A percentile compares a stretch with the other conserved stretches of the same genome.
phyloP scores from a whole-genome alignment of 257 asterid genomes.

The Avicennia marina region DNA sequence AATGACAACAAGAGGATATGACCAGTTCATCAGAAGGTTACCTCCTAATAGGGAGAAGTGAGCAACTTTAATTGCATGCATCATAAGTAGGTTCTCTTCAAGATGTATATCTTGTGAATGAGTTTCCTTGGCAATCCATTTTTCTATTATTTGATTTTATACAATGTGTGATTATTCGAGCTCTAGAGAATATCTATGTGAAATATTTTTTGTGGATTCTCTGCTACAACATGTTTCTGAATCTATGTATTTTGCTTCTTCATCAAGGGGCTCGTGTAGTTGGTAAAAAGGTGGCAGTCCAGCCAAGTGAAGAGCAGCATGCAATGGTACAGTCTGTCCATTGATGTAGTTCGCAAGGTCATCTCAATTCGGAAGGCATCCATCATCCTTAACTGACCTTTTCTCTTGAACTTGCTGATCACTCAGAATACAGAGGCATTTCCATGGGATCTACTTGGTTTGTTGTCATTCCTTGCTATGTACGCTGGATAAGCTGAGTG shows the following conservation, averaged over 20 bases:
- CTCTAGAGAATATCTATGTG: background rate
- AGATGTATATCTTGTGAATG: too few species aligned
- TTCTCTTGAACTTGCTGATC: background rate
- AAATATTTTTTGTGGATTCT: background rate
- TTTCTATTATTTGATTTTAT: too few species aligned
- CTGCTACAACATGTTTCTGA: slow-evolving; percentile 3
- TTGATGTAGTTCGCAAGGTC: slow-evolving; percentile 62
- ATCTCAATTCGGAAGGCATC: slow-evolving; percentile 9
- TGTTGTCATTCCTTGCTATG: slow-evolving; percentile 70
- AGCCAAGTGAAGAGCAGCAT: slow-evolving; percentile 57
- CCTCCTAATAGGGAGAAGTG: too few species aligned
- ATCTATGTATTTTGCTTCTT: slow-evolving; percentile 7
- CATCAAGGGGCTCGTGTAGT: slow-evolving; percentile 33
- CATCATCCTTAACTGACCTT: background rate
- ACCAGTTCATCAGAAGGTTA: too few species aligned
- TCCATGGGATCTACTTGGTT: slow-evolving; percentile 79
- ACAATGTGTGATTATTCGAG: background rate
- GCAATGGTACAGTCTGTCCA: slow-evolving; percentile 78
- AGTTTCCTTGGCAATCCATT: too few species aligned
- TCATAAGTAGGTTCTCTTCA: too few species aligned
- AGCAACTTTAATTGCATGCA: too few species aligned
- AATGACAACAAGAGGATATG: too few species aligned
- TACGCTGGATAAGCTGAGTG: slow-evolving; percentile 65
- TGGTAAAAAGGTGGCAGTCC: slow-evolving; percentile 35
- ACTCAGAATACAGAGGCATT: background rate